phyloP scores from a whole-genome alignment of 345 rosid genomes.

The Boechera divaricarpa region DNA sequence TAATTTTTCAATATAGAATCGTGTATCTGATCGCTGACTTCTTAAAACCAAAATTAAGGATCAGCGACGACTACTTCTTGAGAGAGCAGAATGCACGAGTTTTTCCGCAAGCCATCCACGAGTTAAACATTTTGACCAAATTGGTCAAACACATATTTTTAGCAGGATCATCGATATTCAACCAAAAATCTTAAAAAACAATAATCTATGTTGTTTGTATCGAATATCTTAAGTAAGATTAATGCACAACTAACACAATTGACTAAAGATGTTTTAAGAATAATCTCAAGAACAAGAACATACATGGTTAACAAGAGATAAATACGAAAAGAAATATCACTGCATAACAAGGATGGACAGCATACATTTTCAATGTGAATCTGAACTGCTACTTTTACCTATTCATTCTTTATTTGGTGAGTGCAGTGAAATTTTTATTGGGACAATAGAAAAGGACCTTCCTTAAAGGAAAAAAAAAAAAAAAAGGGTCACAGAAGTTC shows the following conservation, averaged over 20 bases:
- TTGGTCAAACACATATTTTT: background rate
- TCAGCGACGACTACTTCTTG: no score
- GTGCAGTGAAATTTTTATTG: constrained; percentile 48
- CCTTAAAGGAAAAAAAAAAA: constrained; percentile 39
- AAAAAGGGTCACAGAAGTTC: constrained; percentile 50
- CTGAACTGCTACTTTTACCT: constrained; percentile 30
- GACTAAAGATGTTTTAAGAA: constrained; percentile 12
- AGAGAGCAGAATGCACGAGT: no score
- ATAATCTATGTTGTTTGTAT: background rate
- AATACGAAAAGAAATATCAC: background rate
- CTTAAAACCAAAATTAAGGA: no score
- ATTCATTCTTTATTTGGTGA: constrained; percentile 40
- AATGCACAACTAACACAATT: constrained; percentile 2
- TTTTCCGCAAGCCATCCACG: no score
- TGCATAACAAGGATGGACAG: constrained; percentile 18
- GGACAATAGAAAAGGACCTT: constrained; percentile 52
- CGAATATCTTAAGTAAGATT: constrained; percentile 5
- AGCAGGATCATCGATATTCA: background rate
- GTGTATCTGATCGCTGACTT: no score
- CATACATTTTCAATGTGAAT: constrained; percentile 20
- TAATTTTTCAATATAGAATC: no score
- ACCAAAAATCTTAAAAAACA: background rate
- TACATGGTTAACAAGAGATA: background rate
- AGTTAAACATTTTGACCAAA: no score
- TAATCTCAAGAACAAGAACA: background rate